Evolutionary conservation across 1,139 yeast genomes (phyloP), one percentile per base, ranked within the genome.

Genomic region (Saccharomyces hybrid): DNA sequence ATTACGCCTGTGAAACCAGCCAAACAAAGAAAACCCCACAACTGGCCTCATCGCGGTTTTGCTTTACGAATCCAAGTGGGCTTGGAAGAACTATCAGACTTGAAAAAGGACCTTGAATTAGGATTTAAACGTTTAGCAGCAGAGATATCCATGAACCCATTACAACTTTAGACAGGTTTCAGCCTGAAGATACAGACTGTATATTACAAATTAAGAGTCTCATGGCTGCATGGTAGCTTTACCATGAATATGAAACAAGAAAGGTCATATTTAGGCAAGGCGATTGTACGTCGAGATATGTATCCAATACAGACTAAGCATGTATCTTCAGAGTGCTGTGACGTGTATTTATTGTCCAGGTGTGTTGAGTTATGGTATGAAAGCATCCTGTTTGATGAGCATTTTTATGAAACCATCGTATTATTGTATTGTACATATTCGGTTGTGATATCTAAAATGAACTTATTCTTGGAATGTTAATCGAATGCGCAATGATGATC

Each of bases 1-100:
- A 28, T 56, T 11, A 46, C 48, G 7, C 56, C 56, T 7, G 53
- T 56, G 6, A 52, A 48, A 26, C 46, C 52, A 14, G 34, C n/a
- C n/a, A n/a, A 34, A 24, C 32, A 19, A 14, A 52, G 53, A 21
- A 55, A 50, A 21, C 24, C 53, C 12, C 26, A n/a, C 11, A 26
- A 28, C 26, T 54, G 53, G 51, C 34, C 46, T 4, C 53, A 51
- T 32, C 14, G 28, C 26, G 56, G 56, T 9, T 49, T 47, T 34
- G 51, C 52, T 2, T 27, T 55, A 29, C 51, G 58, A n/a, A 38
- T 55, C 8, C 58, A 55, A 47, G 50, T 55, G 11, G 58, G 58
- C 6, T 29, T 53, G 46, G 58, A 55, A 47, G 58, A 54, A 24
- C 3, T 47, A n/a, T 48, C 49, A 9, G 58, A 55, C 16, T 31